Conservation (phyloP, 1,284 basidiomycete species). For the Wolfiporia cocos region DNA sequence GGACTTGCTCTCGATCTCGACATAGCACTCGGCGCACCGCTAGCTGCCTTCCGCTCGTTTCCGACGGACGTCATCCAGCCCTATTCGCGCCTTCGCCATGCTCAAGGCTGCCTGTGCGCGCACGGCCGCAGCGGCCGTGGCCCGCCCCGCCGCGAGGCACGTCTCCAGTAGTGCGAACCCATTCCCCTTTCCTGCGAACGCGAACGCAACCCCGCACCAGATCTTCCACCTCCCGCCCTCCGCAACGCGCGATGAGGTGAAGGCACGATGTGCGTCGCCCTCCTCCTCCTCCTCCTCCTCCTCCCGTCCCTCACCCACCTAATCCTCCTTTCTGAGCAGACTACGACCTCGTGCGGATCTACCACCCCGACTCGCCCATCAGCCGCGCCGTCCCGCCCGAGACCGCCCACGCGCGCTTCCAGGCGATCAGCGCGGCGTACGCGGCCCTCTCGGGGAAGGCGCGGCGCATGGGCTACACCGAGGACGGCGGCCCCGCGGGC, state of each 20-base stretch:
- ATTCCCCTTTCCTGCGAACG: conserved; percentile 49
- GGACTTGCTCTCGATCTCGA: too few species aligned
- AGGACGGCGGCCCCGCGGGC: conserved; percentile 29
- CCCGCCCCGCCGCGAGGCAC: conserved; percentile 1
- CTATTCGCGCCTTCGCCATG: too few species aligned
- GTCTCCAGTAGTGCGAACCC: conserved; percentile 40
- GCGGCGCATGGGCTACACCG: conserved; percentile 23
- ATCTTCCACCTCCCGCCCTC: conserved; percentile 58
- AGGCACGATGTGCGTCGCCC: conserved; percentile 50
- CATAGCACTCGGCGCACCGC: too few species aligned
- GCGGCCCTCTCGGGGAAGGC: conserved; percentile 39
- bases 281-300: neutral
- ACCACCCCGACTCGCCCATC: conserved; percentile 62
- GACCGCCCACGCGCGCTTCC: conserved; percentile 51
- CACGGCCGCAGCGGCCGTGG: too few species aligned
- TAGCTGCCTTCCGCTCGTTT: too few species aligned
- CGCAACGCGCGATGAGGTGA: conserved; percentile 54
- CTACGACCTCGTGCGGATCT: conserved; percentile 63
- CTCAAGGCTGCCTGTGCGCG: too few species aligned
- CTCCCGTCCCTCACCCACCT: neutral
- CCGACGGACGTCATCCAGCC: too few species aligned
- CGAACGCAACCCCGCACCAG: conserved; percentile 58
- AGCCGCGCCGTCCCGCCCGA: conserved; percentile 39
- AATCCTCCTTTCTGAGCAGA: conserved; percentile 33
- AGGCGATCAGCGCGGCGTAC: conserved; percentile 56